A percentile compares a stretch with the other conserved stretches of the same genome.
Evolutionary conservation across 805 yeast species (phyloP).

Genomic region (Citeromyces matritensis): DNA sequence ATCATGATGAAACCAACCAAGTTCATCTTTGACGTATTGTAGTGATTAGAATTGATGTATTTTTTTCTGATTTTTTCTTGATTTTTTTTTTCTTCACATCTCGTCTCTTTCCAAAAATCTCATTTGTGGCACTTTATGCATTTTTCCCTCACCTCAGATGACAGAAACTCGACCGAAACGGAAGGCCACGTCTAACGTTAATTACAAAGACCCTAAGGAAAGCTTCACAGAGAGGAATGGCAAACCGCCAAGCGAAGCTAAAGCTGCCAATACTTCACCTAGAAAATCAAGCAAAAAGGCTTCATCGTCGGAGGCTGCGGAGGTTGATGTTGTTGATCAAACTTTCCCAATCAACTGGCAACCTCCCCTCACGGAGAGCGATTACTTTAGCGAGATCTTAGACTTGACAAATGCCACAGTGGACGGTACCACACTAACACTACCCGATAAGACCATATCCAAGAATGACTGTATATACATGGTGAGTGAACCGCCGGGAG

Average conservation of each 20-base stretch:
- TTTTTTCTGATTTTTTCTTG: not conserved
- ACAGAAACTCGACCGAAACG: constrained; percentile 12
- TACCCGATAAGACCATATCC: constrained; percentile 19
- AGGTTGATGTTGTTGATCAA: constrained; percentile 13
- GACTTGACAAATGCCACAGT: constrained; percentile 26
- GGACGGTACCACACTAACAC: constrained; percentile 18
- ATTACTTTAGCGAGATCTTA: constrained; percentile 25
- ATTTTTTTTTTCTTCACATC: not conserved
- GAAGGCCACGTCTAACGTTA: constrained; percentile 14
- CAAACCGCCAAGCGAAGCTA: not conserved
- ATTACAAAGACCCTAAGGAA: constrained; percentile 17
- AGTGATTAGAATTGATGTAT: too few relatives aligned
- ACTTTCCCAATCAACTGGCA: constrained; percentile 35
- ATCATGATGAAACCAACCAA: too few relatives aligned
- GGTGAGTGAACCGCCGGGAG: constrained; percentile 88
- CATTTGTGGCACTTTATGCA: not conserved
- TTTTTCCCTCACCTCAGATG: constrained; percentile 2
- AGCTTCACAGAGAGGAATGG: not conserved
- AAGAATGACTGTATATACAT: constrained; percentile 65
- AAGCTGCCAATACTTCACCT: not conserved
- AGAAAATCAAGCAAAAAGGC: not conserved
- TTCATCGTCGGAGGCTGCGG: constrained; percentile 2
- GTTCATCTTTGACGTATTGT: too few relatives aligned
- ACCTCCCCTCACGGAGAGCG: constrained; percentile 19
- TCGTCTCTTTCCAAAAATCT: not conserved